These are phyloP conservation scores for Plenodomus tracheiphilus DNA, from an alignment of 2,329 filamentous ascomycete species.

Conservation along the genomic window DNA sequence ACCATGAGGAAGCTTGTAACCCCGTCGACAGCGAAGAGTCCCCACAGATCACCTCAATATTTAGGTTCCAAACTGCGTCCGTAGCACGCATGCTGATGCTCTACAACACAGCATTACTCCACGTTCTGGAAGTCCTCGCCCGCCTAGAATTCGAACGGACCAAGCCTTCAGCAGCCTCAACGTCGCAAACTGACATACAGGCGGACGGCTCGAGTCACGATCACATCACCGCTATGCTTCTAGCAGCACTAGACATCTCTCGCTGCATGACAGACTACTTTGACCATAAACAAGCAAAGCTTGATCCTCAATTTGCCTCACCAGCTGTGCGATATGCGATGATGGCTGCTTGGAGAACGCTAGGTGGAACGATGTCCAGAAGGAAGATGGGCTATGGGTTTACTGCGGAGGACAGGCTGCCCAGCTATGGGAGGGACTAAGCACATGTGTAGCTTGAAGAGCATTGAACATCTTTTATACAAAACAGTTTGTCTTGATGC, in stretches of 20 bases:
- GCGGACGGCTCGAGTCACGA: background rate
- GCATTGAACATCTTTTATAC: background rate
- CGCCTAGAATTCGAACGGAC: background rate
- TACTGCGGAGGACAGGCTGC: background rate
- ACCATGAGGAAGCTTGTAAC: background rate
- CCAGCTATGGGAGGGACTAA: background rate
- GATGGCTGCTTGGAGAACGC: background rate
- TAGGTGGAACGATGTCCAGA: background rate
- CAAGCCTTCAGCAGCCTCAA: background rate
- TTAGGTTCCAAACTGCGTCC: slow-evolving; percentile 6
- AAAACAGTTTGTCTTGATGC: too few species aligned
- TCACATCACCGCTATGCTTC: background rate
- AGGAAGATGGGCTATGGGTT: background rate
- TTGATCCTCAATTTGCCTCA: background rate
- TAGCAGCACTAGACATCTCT: background rate
- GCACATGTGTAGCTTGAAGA: background rate
- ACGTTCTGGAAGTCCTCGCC: slow-evolving; percentile 24
- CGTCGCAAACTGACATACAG: background rate
- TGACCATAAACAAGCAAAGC: background rate
- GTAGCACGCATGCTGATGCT: slow-evolving; percentile 28
- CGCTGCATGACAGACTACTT: background rate
- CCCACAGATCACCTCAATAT: background rate
- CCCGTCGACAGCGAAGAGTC: background rate
- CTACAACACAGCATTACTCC: slow-evolving; percentile 33
- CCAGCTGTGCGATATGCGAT: background rate